Percentiles rank a stretch among this genome's conserved stretches.
Conservation (phyloP, 2,329 filamentous ascomycete genomes). For the Phymatotrichopsis omnivora region DNA sequence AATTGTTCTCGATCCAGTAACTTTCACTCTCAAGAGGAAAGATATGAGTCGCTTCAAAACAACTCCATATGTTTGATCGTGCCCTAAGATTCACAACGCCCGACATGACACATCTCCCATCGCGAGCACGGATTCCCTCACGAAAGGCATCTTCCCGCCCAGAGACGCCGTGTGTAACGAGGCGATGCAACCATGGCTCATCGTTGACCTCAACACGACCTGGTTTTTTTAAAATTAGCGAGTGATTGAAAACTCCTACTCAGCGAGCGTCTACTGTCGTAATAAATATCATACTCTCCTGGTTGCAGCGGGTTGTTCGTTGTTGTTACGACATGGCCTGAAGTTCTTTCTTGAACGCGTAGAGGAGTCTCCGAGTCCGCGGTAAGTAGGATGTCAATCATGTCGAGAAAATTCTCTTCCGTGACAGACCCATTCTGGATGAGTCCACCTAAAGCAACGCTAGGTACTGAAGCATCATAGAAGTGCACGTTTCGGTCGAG, state of each 20-base stretch:
- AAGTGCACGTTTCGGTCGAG: slow-evolving; percentile 10
- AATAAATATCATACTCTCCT: slow-evolving; percentile 11
- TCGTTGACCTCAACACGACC: slow-evolving; percentile 3
- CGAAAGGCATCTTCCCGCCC: slow-evolving; percentile 10
- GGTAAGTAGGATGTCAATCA: slow-evolving; percentile 11
- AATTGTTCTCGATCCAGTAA: slow-evolving; percentile 11
- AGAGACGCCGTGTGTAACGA: slow-evolving; percentile 6
- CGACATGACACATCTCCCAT: slow-evolving; percentile 12
- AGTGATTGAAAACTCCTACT: slow-evolving; percentile 5
- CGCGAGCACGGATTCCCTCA: slow-evolving; percentile 3
- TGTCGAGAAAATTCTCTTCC: slow-evolving; percentile 16
- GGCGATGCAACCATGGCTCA: slow-evolving; percentile 9
- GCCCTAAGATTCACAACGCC: not conserved
- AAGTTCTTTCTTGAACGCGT: slow-evolving; percentile 15
- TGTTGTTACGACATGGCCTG: slow-evolving; percentile 9
- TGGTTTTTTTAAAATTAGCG: slow-evolving; percentile 16
- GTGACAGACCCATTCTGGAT: slow-evolving; percentile 16
- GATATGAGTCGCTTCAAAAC: slow-evolving; percentile 16
- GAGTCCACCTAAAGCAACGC: slow-evolving; percentile 1
- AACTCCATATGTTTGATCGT: slow-evolving; percentile 2
- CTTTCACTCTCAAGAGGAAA: slow-evolving; percentile 11
- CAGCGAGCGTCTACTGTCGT: slow-evolving; percentile 5
- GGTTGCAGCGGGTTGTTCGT: slow-evolving; percentile 7
- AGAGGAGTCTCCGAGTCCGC: slow-evolving; percentile 3
- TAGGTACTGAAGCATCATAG: slow-evolving; percentile 9